phyloP scores from a whole-genome alignment of 805 yeast species.

The Yamadazyma takamatsuzukensis region DNA sequence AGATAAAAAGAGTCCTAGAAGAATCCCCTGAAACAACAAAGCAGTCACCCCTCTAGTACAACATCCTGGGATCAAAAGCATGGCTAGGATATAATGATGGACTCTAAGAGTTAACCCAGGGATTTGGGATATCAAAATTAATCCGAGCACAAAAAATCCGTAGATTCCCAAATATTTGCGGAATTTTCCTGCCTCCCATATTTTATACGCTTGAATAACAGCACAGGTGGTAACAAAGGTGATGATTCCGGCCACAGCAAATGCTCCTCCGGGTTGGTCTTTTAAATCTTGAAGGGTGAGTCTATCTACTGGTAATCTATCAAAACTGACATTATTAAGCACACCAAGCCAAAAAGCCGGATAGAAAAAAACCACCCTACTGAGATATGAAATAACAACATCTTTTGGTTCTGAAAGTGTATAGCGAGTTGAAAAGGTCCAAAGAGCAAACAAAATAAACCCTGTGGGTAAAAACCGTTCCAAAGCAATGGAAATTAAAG shows the following conservation, averaged over 20 bases:
- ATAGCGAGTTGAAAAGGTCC: conserved; percentile 52
- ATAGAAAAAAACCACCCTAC: conserved; percentile 60
- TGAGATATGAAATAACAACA: conserved; percentile 32
- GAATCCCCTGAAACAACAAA: conserved; percentile 75
- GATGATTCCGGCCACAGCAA: conserved; percentile 55
- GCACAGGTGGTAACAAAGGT: conserved; percentile 50
- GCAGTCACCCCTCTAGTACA: conserved; percentile 69
- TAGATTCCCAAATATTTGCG: conserved; percentile 57
- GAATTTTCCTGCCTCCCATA: conserved; percentile 79
- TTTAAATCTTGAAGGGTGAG: conserved; percentile 67
- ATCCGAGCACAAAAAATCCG: conserved; percentile 36
- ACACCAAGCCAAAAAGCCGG: conserved; percentile 82
- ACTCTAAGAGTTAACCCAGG: conserved; percentile 74
- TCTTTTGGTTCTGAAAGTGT: conserved; percentile 34
- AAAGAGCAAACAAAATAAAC: conserved; percentile 66
- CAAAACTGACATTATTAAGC: conserved; percentile 84
- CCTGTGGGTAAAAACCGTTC: conserved; percentile 73
- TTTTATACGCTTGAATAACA: conserved; percentile 66
- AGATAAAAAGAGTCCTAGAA: conserved; percentile 74
- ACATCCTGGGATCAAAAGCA: conserved; percentile 80
- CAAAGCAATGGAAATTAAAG: conserved; percentile 65
- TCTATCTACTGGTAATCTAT: conserved; percentile 83
- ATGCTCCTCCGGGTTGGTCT: conserved; percentile 71
- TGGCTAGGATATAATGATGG: conserved; percentile 76
- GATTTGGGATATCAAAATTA: conserved; percentile 44